Percentiles rank a stretch among this genome's conserved stretches.
phyloP scores from a whole-genome alignment of 2,329 filamentous ascomycete genomes.

The Drechslera avenae region DNA sequence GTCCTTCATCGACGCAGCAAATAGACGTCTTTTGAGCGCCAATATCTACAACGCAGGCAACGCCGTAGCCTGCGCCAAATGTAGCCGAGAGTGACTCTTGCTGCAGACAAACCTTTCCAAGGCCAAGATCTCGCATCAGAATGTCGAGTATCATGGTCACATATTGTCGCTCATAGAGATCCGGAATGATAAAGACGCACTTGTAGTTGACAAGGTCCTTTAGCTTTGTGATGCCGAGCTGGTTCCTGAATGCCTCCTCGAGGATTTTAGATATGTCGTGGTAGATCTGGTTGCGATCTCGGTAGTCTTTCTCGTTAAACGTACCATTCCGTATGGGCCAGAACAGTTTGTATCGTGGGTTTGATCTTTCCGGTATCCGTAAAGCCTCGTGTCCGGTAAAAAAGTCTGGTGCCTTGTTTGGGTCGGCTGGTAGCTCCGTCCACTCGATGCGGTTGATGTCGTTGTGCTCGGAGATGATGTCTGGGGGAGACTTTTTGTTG shows the following conservation, averaged over 20 bases:
- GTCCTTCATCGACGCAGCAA: constrained; percentile 94
- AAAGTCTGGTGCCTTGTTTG: constrained; percentile 69
- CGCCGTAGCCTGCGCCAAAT: constrained; percentile 92
- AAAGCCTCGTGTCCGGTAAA: constrained; percentile 83
- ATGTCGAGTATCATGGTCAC: constrained; percentile 84
- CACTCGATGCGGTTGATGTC: constrained; percentile 93
- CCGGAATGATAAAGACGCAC: constrained; percentile 95
- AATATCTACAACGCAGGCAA: constrained; percentile 92
- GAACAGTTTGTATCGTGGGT: constrained; percentile 86
- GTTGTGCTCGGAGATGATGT: constrained; percentile 91
- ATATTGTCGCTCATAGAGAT: constrained; percentile 93
- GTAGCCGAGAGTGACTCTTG: constrained; percentile 95
- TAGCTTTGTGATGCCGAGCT: constrained; percentile 77
- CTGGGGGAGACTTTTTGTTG: constrained; percentile 82
- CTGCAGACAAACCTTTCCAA: constrained; percentile 87
- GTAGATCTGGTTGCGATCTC: constrained; percentile 76
- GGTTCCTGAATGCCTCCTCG: constrained; percentile 83
- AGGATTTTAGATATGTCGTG: constrained; percentile 87
- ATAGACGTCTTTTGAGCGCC: constrained; percentile 97
- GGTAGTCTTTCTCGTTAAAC: constrained; percentile 89
- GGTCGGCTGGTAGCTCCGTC: constrained; percentile 75
- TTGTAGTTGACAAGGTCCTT: constrained; percentile 89
- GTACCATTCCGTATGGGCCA: constrained; percentile 89
- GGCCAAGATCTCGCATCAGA: constrained; percentile 86
- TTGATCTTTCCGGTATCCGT: constrained; percentile 86